Base-by-base conservation (phyloP, 1,284 basidiomycete species). In the Fistulina hepatica region DNA sequence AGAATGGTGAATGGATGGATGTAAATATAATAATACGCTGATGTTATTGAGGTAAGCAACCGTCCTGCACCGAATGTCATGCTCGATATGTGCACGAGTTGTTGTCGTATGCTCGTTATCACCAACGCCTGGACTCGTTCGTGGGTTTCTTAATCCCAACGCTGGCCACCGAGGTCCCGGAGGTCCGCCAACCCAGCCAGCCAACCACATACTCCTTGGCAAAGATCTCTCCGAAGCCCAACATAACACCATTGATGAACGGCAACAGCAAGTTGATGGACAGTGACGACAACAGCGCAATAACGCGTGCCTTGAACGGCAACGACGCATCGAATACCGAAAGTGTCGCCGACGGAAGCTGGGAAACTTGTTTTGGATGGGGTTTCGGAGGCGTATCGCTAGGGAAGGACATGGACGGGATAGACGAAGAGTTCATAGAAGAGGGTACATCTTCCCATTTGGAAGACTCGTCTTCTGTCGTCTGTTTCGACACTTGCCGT, bases 181-280 rank as follows among this genome's bases (percentile, higher is more conserved):
- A n/a, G n/a, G n/a, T n/a, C n/a, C n/a, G n/a, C 67, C 66, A 69
- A 7, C 67, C 67, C 44, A 70, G 56, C 67, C 81, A 86, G 12
- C 71, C 67, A 36, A 80, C 69, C 13, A 95, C 63, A 11, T 90
- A 71, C 44, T 91, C 82, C 57, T 91, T 80, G 13, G 93, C 94
- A 53, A 97, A 93, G 41, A 98, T 91, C 62, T 98, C 94, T 17
- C 94, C 94, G 53, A 97, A 93, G 8, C 94, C 94, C 33, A 97
- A 76, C 90, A 97, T 95, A 50, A 97, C 85, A 20, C 94, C 94
- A 54, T 97, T 97, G 33, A 97, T 73, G 56, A 98, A 98, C 0
- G 94, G 94, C 28, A 97, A 67, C 2, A 92, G 60, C 42, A 98
- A 60, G 58, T 98, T 97, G 63, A 97, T 92, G 25, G 85, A 85